These are phyloP conservation scores for Nemania sp. DNA, from an alignment of 2,329 filamentous ascomycete genomes.

Conservation along the genomic window DNA sequence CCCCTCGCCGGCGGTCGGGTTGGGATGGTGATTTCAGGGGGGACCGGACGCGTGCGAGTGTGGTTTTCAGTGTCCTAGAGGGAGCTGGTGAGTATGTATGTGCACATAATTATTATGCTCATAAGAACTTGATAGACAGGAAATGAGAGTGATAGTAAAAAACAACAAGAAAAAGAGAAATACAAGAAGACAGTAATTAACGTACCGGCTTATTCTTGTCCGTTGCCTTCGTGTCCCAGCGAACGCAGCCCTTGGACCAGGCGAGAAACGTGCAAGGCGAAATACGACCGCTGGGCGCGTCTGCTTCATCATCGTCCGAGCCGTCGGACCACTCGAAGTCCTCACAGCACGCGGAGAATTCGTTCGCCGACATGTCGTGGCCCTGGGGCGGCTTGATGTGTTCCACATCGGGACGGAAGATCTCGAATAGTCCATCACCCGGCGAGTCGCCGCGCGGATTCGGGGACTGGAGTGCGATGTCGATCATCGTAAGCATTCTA, in stretches of 20 bases:
- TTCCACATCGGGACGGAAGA: conserved; percentile 27
- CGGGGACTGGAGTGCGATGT: conserved; percentile 22
- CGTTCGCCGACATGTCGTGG: conserved; percentile 26
- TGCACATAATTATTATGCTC: too few relatives aligned
- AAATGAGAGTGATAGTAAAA: neutral
- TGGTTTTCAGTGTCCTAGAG: conserved; percentile 14
- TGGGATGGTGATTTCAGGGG: too few relatives aligned
- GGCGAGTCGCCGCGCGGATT: conserved; percentile 29
- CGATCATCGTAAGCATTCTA: conserved; percentile 32
- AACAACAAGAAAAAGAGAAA: neutral
- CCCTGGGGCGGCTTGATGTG: conserved; percentile 30
- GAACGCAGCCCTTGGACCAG: conserved; percentile 42
- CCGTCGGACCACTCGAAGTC: conserved; percentile 25
- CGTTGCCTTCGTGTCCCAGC: conserved; percentile 33
- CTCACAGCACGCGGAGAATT: conserved; percentile 10
- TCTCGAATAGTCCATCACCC: conserved; percentile 29
- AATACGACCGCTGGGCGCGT: conserved; percentile 42
- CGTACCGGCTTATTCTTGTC: conserved; percentile 43
- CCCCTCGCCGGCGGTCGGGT: too few relatives aligned
- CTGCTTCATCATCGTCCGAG: conserved; percentile 43
- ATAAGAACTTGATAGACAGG: too few relatives aligned
- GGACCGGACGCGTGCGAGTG: conserved; percentile 30
- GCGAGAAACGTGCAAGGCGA: conserved; percentile 47
- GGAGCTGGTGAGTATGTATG: neutral
- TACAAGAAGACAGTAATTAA: neutral